A percentile compares a stretch with the other conserved stretches of the same genome.
Conservation (phyloP, 306 rosid genomes). For the Crotalaria pallida region DNA sequence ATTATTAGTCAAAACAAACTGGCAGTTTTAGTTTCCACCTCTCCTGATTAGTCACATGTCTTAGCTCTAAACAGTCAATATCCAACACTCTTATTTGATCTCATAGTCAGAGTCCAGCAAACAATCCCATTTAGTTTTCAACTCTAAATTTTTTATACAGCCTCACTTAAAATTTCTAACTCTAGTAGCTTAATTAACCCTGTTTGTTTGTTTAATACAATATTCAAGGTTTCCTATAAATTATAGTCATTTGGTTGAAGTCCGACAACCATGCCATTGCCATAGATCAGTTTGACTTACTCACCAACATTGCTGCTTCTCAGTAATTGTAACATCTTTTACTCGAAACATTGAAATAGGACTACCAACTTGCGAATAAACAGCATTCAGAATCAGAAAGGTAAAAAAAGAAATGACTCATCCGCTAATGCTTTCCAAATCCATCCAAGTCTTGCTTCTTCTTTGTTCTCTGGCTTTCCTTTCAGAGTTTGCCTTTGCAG, state of each 20-base stretch:
- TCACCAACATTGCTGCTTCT: background rate
- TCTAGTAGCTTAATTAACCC: background rate
- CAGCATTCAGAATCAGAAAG: conserved; percentile 2
- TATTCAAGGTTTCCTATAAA: background rate
- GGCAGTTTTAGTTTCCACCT: background rate
- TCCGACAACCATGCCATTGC: background rate
- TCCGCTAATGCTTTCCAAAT: conserved; percentile 5
- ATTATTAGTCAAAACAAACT: no score
- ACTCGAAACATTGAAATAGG: background rate
- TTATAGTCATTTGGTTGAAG: conserved; percentile 7
- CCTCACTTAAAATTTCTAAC: background rate
- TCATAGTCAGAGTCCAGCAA: background rate
- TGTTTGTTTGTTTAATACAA: background rate
- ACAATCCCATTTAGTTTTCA: background rate
- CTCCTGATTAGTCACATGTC: background rate
- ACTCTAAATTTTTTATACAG: background rate
- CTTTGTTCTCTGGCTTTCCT: conserved; percentile 21
- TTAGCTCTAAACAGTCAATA: background rate
- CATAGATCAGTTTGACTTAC: background rate
- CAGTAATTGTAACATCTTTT: background rate
- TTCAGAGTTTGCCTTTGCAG: conserved; percentile 17
- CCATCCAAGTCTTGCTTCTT: conserved; percentile 8
- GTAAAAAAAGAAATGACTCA: background rate
- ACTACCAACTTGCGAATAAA: background rate
- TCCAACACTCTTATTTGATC: background rate